Evolutionary conservation across 345 rosid genomes (phyloP), one percentile per base, ranked within the genome.

Genomic region (Acer yangbiense): DNA sequence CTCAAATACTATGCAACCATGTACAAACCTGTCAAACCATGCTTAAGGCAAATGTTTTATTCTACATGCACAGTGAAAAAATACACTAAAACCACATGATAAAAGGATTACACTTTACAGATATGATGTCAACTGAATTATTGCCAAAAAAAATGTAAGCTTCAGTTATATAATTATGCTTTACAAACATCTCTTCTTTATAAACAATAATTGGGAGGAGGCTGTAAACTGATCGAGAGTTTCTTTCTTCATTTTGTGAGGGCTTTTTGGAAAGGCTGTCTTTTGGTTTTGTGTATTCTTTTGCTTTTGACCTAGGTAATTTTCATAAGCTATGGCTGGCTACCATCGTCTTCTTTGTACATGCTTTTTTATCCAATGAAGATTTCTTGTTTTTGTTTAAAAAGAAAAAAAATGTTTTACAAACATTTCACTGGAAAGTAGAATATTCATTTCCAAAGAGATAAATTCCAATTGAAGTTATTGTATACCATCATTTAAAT

Each of bases 401-500:
- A 50, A 50, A 0, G 64, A 64, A 4, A 74, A 74, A 65, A 16
- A 25, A 46, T 18, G 39, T 52, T 3, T 29, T 9, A 50, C 58
- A 11, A 50, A 44, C 62, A 74, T 48, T 65, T 65, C 57, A 64
- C 7, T 5, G 7, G 32, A 48, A 74, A 64, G 6, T 48, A 11
- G 3, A 62, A 46, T 29, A 64, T 6, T 64, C 20, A 50, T 21
- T 43, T 65, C 29, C 16, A 18, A 18, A 10, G 60, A 20, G 29
- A 23, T 20, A 58, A 21, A 35, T 39, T 46, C 46, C 57, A 55
- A 57, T 18, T 66, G 46, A 79, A 60, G 65, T 32, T 27, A 71
- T 55, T 71, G 73, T 32, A 9, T 71, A 17, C 43, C 64, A 78
- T 55, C 55, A 76, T 11, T 21, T 14, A 61, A 27, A 46, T 63